Base-by-base conservation (phyloP, 495 filamentous ascomycete species). In the Patellaria atrata region DNA sequence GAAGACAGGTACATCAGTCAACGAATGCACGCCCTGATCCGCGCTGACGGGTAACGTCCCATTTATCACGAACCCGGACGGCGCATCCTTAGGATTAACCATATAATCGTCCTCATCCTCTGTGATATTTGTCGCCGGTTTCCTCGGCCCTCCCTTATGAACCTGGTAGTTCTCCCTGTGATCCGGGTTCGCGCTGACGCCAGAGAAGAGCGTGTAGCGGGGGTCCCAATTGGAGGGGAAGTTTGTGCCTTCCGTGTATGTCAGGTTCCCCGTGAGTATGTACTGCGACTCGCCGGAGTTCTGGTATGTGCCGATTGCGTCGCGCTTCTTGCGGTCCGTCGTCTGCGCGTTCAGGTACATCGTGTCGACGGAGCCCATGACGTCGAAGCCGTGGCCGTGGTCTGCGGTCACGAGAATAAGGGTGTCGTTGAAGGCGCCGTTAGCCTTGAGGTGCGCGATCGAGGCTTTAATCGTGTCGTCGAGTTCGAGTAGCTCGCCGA, bases 181-280 rank as follows among this genome's bases (percentile, higher is more conserved):
- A 47, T 83, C 78, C 0, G 78, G 78, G 48, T 67, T 65, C 5
- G 71, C 76, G 33, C 62, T 63, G 24, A 76, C 43, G 10, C 75
- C 77, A 6, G 71, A 61, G 28, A 74, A 76, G 14, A 83, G 63
- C 10, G 77, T 72, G 57, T 83, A 83, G 16, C 78, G 68, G 23
- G 78, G 78, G 45, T 78, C 74, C 78, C 78, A 82, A 59, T 75
- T 79, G 21, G 65, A 54, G 18, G 78, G 78, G 62, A 83, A 83
- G 54, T 77, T 64, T 8, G 66, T 60, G 11, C 72, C 73, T 5
- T 75, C 73, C 39, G 60, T 65, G 62, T 79, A 80, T 46, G 30
- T 51, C 7, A 55, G 40, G 32, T 50, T 53, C 10, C 48, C 47
- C 3, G 45, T 41, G 35, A 52, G 43, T 2, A 65, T 67, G 59